These are phyloP conservation scores for Diaporthe helianthi DNA, from an alignment of 2,329 filamentous ascomycete genomes.

Conservation along the genomic window DNA sequence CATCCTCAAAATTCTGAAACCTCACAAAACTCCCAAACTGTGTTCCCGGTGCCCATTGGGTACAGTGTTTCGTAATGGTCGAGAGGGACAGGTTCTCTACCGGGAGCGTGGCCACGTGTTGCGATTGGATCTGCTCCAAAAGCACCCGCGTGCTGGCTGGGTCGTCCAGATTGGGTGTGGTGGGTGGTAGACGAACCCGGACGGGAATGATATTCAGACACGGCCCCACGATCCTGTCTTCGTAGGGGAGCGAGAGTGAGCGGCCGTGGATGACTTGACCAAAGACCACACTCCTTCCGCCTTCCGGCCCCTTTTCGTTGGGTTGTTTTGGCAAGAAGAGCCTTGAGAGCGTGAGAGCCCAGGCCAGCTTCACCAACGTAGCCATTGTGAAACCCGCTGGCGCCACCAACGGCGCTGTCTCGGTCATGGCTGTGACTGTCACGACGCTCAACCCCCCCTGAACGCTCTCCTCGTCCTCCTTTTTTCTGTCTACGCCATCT, in stretches of 20 bases:
- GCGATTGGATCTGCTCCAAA: neutral
- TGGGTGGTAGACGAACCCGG: neutral
- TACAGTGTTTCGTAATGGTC: neutral
- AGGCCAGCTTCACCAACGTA: neutral
- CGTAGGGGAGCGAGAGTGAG: neutral
- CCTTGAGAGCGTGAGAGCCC: neutral
- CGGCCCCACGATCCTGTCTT: neutral
- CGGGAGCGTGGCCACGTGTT: neutral
- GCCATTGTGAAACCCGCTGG: neutral
- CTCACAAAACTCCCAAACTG: neutral
- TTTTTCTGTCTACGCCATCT: neutral
- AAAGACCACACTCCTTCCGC: neutral
- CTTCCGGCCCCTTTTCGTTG: neutral
- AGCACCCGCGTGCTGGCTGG: neutral
- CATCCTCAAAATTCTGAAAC: neutral
- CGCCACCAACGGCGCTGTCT: neutral
- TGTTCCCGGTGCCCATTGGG: neutral
- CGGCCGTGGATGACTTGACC: neutral
- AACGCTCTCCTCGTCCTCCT: neutral
- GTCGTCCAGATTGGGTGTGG: neutral
- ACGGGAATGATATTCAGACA: neutral
- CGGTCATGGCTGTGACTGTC: neutral
- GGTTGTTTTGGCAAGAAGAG: neutral
- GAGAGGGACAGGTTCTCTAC: neutral
- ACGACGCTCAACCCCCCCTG: neutral